Conservation (phyloP, 345 rosid genomes). For the Litchi chinensis region DNA sequence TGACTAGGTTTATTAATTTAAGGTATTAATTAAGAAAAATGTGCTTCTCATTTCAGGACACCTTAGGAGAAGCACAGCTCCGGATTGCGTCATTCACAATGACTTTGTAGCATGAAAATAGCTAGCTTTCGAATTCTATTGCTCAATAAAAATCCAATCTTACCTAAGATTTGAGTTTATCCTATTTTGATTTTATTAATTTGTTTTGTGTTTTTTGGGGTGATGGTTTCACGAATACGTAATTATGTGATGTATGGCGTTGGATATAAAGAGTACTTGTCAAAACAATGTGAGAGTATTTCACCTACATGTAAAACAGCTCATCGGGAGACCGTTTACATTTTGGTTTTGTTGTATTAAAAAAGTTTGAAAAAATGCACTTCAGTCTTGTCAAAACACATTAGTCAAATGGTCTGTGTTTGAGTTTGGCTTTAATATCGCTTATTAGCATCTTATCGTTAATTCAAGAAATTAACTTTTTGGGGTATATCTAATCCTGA, state of each 20-base stretch:
- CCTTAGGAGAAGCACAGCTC: constrained; percentile 2
- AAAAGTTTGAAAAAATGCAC: too few species aligned
- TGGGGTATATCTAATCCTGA: too few species aligned
- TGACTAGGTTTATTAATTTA: background rate
- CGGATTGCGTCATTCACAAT: constrained; percentile 11
- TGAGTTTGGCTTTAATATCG: too few species aligned
- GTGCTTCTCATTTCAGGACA: background rate
- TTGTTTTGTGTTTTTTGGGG: background rate
- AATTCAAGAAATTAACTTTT: too few species aligned
- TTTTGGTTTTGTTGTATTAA: background rate
- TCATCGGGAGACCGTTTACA: background rate
- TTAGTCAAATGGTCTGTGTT: too few species aligned
- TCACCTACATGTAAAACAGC: background rate
- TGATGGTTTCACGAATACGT: background rate
- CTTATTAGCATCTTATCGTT: too few species aligned
- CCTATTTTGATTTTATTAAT: background rate
- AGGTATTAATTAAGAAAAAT: background rate
- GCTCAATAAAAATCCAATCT: background rate
- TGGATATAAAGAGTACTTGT: background rate
- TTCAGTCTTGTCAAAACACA: too few species aligned
- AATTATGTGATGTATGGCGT: background rate
- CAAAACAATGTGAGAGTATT: background rate
- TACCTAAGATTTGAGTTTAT: constrained; percentile 14
- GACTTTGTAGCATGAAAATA: background rate
- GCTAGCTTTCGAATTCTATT: background rate